A percentile compares a stretch with the other conserved stretches of the same genome.
phyloP scores from a whole-genome alignment of 306 rosid genomes.

The Cucumis melo region DNA sequence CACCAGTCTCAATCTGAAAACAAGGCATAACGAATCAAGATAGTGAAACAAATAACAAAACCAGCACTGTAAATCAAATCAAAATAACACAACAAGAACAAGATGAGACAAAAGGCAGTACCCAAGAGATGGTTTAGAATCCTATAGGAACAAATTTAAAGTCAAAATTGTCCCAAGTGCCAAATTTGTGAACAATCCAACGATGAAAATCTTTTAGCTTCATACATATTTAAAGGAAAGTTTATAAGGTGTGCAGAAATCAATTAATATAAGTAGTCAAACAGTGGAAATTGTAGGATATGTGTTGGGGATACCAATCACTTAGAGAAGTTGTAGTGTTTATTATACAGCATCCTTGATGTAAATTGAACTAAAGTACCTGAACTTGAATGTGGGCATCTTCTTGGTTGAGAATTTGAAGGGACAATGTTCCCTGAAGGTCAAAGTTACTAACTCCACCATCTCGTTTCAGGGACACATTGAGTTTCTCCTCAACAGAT shows the following conservation, averaged over 20 bases:
- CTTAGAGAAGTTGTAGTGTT: not conserved
- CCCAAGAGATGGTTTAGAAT: not conserved
- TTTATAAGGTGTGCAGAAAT: not conserved
- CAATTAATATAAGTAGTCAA: not conserved
- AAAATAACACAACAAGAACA: not conserved
- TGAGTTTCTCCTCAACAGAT: conserved; percentile 87
- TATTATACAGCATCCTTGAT: not conserved
- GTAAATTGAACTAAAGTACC: conserved; percentile 26
- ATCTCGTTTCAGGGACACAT: conserved; percentile 77
- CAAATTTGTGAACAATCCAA: not conserved
- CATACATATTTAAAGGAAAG: not conserved
- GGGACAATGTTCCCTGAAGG: conserved; percentile 79
- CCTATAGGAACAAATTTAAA: not conserved
- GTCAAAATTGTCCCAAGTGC: not conserved
- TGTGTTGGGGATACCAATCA: not conserved
- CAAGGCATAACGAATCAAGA: conserved; percentile 6
- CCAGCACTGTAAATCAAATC: not conserved
- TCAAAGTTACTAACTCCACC: conserved; percentile 92
- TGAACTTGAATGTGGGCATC: conserved; percentile 87
- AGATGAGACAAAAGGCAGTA: not conserved
- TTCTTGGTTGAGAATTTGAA: conserved; percentile 93
- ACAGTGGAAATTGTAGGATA: not conserved
- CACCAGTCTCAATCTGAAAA: conserved; percentile 76
- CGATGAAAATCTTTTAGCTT: not conserved
- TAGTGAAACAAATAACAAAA: not conserved